Base-by-base conservation (phyloP, 768 basidiomycete species). In the Russula earlei region DNA sequence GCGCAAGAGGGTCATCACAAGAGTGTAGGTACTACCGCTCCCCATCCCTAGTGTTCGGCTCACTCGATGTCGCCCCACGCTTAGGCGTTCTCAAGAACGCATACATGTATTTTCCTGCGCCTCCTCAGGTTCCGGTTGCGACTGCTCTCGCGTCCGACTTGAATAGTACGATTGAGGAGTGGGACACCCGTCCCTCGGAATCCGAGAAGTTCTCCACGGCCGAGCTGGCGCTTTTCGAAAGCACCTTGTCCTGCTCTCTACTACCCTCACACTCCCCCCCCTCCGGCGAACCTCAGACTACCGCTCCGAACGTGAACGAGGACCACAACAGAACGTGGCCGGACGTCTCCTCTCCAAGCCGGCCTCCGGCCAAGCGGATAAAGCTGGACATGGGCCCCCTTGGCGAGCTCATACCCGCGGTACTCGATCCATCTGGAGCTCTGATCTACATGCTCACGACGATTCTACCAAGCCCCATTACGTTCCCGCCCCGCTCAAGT, bases 401-500 rank as follows among this genome's bases (percentile, higher is more conserved):
- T 37, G 52, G 53, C 41, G 29, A 44, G 52, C 52, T 58, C 41
- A 58, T 58, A 58, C 36, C 41, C 20, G 29, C 38, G 57, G 57
- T 58, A 58, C 36, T 49, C 42, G 41, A 58, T 53, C 29, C 36
- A 44, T 54, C 42, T 27, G 44, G 57, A 37, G 31, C 27, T 14
- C 1, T 49, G 41, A 34, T 38, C 47, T 31, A 9, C 19, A 20
- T 41, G 12, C 52, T 58, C 19, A 54, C 41, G 27, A 54, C 27
- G 12, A n/a, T 31, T 3, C 27, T 17, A 44, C n/a, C 27, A 58
- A 58, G 57, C 57, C 57, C 37, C 57, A 58, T 49, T 58, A 58
- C 27, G 40, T 58, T n/a, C 52, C 57, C 4, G 52, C 57, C n/a
- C 47, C 27, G 31, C 22, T 44, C 41, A 43, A 49, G 25, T 6